Conservation (phyloP, 352 stramenopile genomes). For the Pythium rishiriense region DNA sequence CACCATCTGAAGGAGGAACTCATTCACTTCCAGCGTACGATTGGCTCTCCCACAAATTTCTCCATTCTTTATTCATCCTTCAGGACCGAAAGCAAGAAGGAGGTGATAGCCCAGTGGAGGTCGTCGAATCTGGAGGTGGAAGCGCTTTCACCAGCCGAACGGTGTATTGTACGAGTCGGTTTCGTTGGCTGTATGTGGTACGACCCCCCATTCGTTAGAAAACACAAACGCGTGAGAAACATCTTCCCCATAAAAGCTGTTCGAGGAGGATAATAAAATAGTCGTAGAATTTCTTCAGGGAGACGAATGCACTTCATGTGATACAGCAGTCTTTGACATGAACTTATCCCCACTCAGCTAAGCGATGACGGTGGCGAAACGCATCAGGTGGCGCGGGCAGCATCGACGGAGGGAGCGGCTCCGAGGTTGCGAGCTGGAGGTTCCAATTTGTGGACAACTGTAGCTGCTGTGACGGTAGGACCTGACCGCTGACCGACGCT, state of each 20-base stretch:
- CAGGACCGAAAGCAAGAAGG: not conserved
- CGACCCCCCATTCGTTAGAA: constrained; percentile 14
- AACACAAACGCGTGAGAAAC: constrained; percentile 16
- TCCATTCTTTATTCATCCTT: not conserved
- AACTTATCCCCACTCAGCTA: constrained; percentile 57
- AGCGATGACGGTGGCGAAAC: constrained; percentile 39
- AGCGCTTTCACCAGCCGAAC: not conserved
- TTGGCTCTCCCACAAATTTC: not conserved
- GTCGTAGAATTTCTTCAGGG: constrained; percentile 30
- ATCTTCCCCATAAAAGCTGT: constrained; percentile 19
- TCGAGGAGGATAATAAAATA: constrained; percentile 34
- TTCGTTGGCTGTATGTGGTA: constrained; percentile 10
- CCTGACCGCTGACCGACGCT: not conserved
- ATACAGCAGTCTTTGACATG: no score
- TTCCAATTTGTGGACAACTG: constrained; percentile 8
- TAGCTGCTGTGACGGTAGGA: not conserved
- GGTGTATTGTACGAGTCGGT: not conserved
- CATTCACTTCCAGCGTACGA: constrained; percentile 1
- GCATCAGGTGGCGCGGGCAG: constrained; percentile 50
- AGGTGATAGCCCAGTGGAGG: not conserved
- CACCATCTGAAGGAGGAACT: not conserved
- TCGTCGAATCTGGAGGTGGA: not conserved
- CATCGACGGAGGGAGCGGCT: constrained; percentile 73
- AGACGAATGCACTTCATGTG: no score
- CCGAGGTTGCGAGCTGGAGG: constrained; percentile 4